These are phyloP conservation scores for Berberis thunbergii DNA, from an alignment of 164 flowering plant genomes.

Conservation along the genomic window DNA sequence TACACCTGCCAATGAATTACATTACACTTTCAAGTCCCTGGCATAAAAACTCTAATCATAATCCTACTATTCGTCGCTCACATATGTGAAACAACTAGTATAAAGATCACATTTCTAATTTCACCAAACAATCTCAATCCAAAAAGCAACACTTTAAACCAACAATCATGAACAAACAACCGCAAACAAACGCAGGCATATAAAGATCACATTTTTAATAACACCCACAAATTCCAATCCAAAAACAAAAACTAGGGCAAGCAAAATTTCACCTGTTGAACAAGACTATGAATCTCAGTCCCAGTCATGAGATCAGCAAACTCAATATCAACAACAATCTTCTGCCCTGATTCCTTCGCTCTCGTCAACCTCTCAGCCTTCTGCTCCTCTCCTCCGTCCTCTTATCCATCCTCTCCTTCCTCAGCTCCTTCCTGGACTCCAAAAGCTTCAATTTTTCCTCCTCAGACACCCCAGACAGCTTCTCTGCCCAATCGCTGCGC, in stretches of 20 bases:
- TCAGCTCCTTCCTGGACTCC: slow-evolving; percentile 40
- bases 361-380: slow-evolving; percentile 44
- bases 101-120: too few relatives aligned
- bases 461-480: slow-evolving; percentile 36
- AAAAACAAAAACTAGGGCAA: neutral
- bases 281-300: slow-evolving; percentile 68
- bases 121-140: too few relatives aligned
- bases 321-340: slow-evolving; percentile 76
- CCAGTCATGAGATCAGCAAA: slow-evolving; percentile 67
- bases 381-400: slow-evolving; percentile 50
- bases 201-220: too few relatives aligned
- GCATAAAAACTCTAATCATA: too few relatives aligned
- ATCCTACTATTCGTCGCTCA: too few relatives aligned
- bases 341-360: slow-evolving; percentile 67
- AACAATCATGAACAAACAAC: too few relatives aligned
- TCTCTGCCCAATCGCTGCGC: slow-evolving; percentile 71
- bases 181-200: too few relatives aligned
- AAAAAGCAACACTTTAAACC: too few relatives aligned
- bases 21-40: too few relatives aligned
- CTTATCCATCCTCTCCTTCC: slow-evolving; percentile 79
- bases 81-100: too few relatives aligned
- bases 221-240: neutral
- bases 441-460: slow-evolving; percentile 63
- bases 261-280: slow-evolving; percentile 57
- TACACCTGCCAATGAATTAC: too few relatives aligned